These are phyloP conservation scores for Marchantia paleacea DNA, from an alignment of 225 moss, liverwort and hornwort species.

Conservation along the genomic window DNA sequence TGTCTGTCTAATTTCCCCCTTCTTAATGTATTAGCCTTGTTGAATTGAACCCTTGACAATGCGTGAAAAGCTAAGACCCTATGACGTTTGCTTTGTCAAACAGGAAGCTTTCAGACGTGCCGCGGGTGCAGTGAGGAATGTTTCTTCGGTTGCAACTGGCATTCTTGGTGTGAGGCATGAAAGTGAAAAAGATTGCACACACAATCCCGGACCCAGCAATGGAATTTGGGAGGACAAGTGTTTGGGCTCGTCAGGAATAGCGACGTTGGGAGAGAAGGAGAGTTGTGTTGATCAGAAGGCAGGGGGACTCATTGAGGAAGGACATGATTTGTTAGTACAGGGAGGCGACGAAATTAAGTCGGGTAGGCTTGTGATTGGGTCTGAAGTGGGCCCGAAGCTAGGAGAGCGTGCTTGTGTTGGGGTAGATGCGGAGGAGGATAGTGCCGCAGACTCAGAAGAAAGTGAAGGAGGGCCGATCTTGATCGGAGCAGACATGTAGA, in stretches of 20 bases:
- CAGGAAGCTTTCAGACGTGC: conserved; percentile 51
- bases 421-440: conserved; percentile 17
- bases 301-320: conserved; percentile 29
- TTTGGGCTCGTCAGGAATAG: conserved; percentile 7
- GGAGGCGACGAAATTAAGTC: conserved; percentile 1
- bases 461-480: conserved; percentile 36
- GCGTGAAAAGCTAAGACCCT: too few species aligned
- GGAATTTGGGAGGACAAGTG: conserved; percentile 20
- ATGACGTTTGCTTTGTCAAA: background rate
- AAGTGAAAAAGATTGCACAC: background rate
- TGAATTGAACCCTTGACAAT: too few species aligned
- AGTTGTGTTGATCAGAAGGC: conserved; percentile 37
- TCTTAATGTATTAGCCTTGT: too few species aligned
- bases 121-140: conserved; percentile 28
- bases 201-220: conserved; percentile 17
- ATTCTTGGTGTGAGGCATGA: conserved; percentile 15
- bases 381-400: conserved; percentile 32
- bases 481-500: conserved; percentile 9
- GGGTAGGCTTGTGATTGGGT: conserved; percentile 35
- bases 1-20: too few species aligned
- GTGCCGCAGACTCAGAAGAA: conserved; percentile 3
- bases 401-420: conserved; percentile 39
- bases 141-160: conserved; percentile 26
- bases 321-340: conserved; percentile 31
- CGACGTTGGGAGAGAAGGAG: conserved; percentile 22